Evolutionary conservation across 2,329 filamentous ascomycete species (phyloP).

Genomic region (Fusarium tricinctum): DNA sequence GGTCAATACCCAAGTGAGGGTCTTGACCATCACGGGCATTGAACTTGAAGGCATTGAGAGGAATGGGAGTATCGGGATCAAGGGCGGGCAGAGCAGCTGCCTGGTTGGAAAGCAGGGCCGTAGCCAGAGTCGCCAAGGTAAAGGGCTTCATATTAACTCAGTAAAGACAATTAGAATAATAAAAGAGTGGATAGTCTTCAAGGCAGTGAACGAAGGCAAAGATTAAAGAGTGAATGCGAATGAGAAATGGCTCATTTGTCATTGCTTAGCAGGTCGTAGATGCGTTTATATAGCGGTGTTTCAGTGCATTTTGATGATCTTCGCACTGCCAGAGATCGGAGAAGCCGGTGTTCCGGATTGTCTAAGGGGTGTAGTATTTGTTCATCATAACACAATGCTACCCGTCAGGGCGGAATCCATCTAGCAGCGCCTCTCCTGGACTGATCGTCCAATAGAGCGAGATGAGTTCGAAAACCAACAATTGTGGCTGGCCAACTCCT

Average conservation of each 20-base stretch:
- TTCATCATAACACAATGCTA: constrained; percentile 1
- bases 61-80: constrained; percentile 27
- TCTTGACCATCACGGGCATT: constrained; percentile 1
- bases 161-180: background rate
- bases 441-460: constrained; percentile 31
- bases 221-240: constrained; percentile 34
- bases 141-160: constrained; percentile 32
- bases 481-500: constrained; percentile 6
- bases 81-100: constrained; percentile 24
- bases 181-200: constrained; percentile 21
- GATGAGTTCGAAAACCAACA: constrained; percentile 25
- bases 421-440: constrained; percentile 1
- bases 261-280: constrained; percentile 9
- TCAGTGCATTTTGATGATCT: background rate
- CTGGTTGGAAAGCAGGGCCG: constrained; percentile 29
- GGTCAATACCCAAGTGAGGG: constrained; percentile 35
- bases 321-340: background rate
- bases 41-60: constrained; percentile 37
- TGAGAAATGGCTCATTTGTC: constrained; percentile 33
- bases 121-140: constrained; percentile 22
- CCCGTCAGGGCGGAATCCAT: background rate
- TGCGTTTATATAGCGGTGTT: constrained; percentile 20
- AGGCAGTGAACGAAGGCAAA: constrained; percentile 2
- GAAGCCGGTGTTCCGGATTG: background rate
- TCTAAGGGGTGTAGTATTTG: constrained; percentile 6